A percentile compares a stretch with the other conserved stretches of the same genome.
Evolutionary conservation across 2,329 filamentous ascomycete genomes (phyloP).

Genomic region (Exophiala sp.): DNA sequence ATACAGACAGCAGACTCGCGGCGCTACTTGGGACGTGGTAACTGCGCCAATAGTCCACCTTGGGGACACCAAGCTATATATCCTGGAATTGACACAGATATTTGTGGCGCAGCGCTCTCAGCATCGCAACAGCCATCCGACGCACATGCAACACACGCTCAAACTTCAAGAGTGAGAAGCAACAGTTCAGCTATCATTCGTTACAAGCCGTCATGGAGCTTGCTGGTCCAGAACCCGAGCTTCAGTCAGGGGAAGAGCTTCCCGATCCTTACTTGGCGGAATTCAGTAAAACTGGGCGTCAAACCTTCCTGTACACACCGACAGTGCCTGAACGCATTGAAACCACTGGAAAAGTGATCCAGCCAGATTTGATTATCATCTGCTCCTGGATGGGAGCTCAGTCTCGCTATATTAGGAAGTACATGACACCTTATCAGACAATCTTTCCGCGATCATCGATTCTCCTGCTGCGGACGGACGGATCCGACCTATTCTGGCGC

Average conservation of each 20-base stretch:
- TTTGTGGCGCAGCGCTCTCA: no score
- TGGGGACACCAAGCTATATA: no score
- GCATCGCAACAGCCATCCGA: no score
- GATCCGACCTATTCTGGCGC: constrained; percentile 36
- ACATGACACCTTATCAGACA: constrained; percentile 45
- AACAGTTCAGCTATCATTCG: no score
- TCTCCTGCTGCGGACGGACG: constrained; percentile 46
- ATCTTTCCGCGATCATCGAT: constrained; percentile 47
- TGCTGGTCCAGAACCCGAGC: constrained; percentile 14
- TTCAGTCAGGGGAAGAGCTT: constrained; percentile 4
- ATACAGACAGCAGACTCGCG: no score
- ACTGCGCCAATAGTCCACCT: no score
- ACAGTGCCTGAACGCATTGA: not conserved
- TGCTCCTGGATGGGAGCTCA: constrained; percentile 52
- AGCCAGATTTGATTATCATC: constrained; percentile 48
- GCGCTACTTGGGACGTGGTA: no score
- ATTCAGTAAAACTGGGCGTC: constrained; percentile 14
- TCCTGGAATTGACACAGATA: no score
- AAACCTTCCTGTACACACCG: constrained; percentile 18
- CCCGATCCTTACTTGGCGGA: constrained; percentile 12
- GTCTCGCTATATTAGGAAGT: constrained; percentile 53
- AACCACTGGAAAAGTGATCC: not conserved
- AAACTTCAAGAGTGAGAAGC: no score
- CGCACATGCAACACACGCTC: no score
- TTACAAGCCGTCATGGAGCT: constrained; percentile 8